These are phyloP conservation scores for Truncatella angustata DNA, from an alignment of 2,329 filamentous ascomycete genomes.

Conservation along the genomic window DNA sequence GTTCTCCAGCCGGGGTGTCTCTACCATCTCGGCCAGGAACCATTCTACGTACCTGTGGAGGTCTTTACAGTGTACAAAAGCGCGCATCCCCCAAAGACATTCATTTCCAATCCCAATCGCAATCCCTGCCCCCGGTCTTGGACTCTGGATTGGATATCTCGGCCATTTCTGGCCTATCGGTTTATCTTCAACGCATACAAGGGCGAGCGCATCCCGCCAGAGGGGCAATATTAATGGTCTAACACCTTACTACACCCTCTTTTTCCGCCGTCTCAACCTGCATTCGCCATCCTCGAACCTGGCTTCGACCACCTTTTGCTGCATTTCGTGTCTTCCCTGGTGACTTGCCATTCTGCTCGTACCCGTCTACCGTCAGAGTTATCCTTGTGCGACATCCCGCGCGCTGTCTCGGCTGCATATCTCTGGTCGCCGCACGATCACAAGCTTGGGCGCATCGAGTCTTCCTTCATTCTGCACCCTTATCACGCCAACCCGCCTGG, in stretches of 20 bases:
- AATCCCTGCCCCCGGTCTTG: not conserved
- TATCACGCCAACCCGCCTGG: constrained; percentile 9
- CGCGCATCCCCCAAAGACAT: not conserved
- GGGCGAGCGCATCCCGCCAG: constrained; percentile 2
- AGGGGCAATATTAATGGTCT: constrained; percentile 3
- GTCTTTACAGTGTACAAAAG: not conserved
- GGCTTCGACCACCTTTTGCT: not conserved
- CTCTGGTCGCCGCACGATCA: not conserved
- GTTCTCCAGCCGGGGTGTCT: no score
- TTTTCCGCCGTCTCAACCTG: not conserved
- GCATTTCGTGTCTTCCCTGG: not conserved
- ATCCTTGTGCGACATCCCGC: constrained; percentile 4
- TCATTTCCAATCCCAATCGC: not conserved
- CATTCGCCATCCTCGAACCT: not conserved
- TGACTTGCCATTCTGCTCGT: not conserved
- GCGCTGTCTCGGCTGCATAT: constrained; percentile 3
- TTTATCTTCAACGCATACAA: constrained; percentile 26
- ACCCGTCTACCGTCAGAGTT: not conserved
- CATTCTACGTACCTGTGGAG: not conserved
- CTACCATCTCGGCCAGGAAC: not conserved
- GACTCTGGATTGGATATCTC: constrained; percentile 16
- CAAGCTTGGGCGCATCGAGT: not conserved
- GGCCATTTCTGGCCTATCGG: constrained; percentile 25
- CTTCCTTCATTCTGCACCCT: constrained; percentile 3
- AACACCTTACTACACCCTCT: not conserved